phyloP scores from a whole-genome alignment of 129 eudicot genomes.

The Flaveria trinervia region DNA sequence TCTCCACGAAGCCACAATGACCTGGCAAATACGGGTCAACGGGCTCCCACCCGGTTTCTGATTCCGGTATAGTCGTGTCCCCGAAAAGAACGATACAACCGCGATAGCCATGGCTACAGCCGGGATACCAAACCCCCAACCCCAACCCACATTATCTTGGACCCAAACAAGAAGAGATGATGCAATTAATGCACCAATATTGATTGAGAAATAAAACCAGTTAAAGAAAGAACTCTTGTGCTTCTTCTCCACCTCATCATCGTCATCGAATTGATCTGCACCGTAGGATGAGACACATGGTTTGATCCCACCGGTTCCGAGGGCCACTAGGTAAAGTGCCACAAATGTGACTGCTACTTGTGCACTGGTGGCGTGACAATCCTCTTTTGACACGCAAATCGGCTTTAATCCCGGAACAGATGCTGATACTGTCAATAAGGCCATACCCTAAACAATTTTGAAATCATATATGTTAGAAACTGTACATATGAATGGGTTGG shows the following conservation, averaged over 20 bases:
- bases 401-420: conserved; percentile 64
- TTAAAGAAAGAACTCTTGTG: conserved; percentile 79
- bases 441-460: conserved; percentile 59
- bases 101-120: conserved; percentile 76
- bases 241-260: conserved; percentile 61
- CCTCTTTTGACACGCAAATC: conserved; percentile 39
- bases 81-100: conserved; percentile 65
- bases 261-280: conserved; percentile 80
- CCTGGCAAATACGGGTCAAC: conserved; percentile 66
- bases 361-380: conserved; percentile 45
- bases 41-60: conserved; percentile 91
- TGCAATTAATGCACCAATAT: conserved; percentile 72
- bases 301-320: conserved; percentile 85
- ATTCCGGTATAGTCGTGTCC: conserved; percentile 65
- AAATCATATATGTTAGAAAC: neutral
- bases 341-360: conserved; percentile 44
- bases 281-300: conserved; percentile 87
- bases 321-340: conserved; percentile 69
- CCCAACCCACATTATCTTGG: conserved; percentile 80
- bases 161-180: conserved; percentile 64
- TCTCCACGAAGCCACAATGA: conserved; percentile 58
- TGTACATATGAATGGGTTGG: neutral
- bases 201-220: conserved; percentile 82
- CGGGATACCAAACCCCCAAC: conserved; percentile 85
- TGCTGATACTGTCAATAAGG: conserved; percentile 67